Evolutionary conservation across 768 basidiomycete species (phyloP), one percentile per base, ranked within the genome.

Genomic region (Tricholoma terreum): DNA sequence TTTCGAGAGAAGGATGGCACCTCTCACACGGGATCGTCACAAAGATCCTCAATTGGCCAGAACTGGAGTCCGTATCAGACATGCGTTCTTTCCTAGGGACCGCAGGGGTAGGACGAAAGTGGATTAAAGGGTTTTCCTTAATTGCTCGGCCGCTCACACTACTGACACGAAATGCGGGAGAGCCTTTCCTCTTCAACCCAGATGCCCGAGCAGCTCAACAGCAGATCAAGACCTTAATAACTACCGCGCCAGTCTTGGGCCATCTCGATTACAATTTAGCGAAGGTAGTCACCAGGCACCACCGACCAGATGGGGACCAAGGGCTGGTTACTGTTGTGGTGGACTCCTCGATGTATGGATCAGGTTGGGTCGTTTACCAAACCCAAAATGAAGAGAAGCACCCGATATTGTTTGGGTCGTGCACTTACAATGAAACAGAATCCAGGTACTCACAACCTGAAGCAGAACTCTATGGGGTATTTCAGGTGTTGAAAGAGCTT

Each of bases 351-450:
- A 49, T 49, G 1, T 65, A 68, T 11, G 74, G 71, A 0, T 65
- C 78, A 0, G 75, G 76, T 0, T 78, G 69, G 59, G 65, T 72
- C 6, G 49, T 77, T 0, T 71, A 64, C 3, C 78, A 79, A 52
- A 50, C 68, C 0, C 55, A 55, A 3, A 60, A 69, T 0, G 21
- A 57, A 2, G 60, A 61, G 1, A 62, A 65, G 27, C 58, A 59
- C 14, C 72, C 67, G 0, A 63, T 69, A 0, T 38, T 69, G 0
- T 77, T 61, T 58, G 71, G 74, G 0, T 75, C 71, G 0, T 67
- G 70, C 53, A 73, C 73, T 0, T 75, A 67, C 61, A 77, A 70
- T 34, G 59, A 70, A 0, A 52, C 55, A 0, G 70, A 76, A 58
- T 57, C 64, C 1, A 55, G 65, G 3, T 78, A 76, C 54, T 72